These are phyloP conservation scores for Candida arabinofermentans DNA, from an alignment of 805 yeast species.

Conservation along the genomic window DNA sequence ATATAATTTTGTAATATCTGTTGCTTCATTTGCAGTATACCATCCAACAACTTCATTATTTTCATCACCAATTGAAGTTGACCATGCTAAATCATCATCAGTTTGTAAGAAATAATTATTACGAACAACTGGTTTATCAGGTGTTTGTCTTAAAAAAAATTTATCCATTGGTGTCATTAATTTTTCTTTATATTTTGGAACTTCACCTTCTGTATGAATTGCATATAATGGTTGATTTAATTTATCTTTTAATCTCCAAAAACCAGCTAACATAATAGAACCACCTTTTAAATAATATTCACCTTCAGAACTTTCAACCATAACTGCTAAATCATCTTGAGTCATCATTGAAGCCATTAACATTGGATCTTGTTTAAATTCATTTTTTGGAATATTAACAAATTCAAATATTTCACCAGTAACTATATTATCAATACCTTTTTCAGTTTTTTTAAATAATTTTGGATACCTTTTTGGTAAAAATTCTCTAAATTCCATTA, in stretches of 20 bases:
- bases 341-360: conserved; percentile 51
- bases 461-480: conserved; percentile 58
- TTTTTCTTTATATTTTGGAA: conserved; percentile 59
- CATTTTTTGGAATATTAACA: conserved; percentile 25
- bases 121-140: conserved; percentile 62
- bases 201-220: conserved; percentile 65
- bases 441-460: conserved; percentile 41
- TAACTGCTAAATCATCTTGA: conserved; percentile 66
- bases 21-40: conserved; percentile 56
- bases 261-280: conserved; percentile 61
- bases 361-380: conserved; percentile 50
- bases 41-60: conserved; percentile 51
- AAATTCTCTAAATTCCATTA: conserved; percentile 48
- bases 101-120: conserved; percentile 65
- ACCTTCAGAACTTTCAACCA: conserved; percentile 58
- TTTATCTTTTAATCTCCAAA: conserved; percentile 66
- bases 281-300: conserved; percentile 57
- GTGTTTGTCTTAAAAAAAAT: conserved; percentile 52
- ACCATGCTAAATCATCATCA: conserved; percentile 62
- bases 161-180: conserved; percentile 62
- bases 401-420: conserved; percentile 50
- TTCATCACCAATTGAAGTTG: conserved; percentile 59
- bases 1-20: conserved; percentile 41
- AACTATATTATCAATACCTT: conserved; percentile 46
- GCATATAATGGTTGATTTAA: conserved; percentile 48